Base-by-base conservation (phyloP, 2,329 filamentous ascomycete species). In the Fusarium sp. region DNA sequence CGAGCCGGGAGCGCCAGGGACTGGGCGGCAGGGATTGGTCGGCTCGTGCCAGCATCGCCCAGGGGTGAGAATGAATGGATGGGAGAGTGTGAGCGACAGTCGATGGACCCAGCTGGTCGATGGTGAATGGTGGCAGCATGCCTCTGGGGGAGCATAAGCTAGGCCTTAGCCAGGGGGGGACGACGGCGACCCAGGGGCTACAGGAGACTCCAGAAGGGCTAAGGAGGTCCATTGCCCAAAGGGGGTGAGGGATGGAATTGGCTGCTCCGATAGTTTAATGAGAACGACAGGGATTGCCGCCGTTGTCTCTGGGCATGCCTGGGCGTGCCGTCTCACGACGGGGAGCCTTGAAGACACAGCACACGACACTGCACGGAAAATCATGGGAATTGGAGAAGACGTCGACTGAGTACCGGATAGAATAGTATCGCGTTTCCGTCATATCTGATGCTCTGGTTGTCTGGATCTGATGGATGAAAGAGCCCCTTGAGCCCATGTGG, bases 181-280 rank as follows among this genome's bases (percentile, higher is more conserved):
- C 25, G 47, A 32, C 25, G 47, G 70, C 38, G 33, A 70, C 63
- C 58, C 63, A 68, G 62, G 71, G 50, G 61, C 45, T 40, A 27
- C 63, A 66, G 69, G 60, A 64, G 50, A 62, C 60, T 57, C 56
- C 63, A 63, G 40, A 50, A 66, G 66, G 63, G 69, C 71, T 50
- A 66, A 68, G 61, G 68, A 75, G 72, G 76, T 73, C 76, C 69
- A 76, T 78, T 79, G 70, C 77, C 76, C 72, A 77, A 80, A 80
- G 71, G 70, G 76, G 79, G 71, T 72, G 73, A 77, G 76, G 43
- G 68, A 70, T 80, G 79, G 79, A 80, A 80, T 79, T 80, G 79
- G 75, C 71, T 79, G 74, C 71, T 78, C 73, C 79, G 76, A 78
- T 80, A 81, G 80, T 81, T 81, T 81, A 81, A 81, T 81, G 80